Evolutionary conservation across 2,329 filamentous ascomycete species (phyloP).

Genomic region (Fusarium sp.): DNA sequence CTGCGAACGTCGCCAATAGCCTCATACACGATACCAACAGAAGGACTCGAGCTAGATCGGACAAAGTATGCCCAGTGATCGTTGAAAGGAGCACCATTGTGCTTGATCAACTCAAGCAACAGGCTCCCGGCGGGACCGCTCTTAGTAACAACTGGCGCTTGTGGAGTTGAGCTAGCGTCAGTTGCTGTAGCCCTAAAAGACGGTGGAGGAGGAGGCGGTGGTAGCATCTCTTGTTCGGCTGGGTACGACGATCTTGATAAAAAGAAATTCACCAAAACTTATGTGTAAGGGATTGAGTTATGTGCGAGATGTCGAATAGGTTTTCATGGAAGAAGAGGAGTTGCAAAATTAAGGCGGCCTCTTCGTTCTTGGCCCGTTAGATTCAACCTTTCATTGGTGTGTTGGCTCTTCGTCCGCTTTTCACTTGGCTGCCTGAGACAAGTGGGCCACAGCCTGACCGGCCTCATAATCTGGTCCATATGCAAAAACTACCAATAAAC

Average conservation of each 20-base stretch:
- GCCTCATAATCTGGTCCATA: no score
- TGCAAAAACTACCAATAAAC: no score
- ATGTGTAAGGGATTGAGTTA: accelerated
- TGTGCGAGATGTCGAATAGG: not conserved
- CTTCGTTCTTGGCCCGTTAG: not conserved
- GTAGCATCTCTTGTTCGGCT: not conserved
- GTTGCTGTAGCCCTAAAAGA: accelerated
- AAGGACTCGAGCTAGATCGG: accelerated
- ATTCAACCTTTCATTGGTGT: not conserved
- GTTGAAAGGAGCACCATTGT: not conserved
- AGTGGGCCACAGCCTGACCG: not conserved
- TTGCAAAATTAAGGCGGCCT: not conserved
- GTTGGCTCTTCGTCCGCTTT: not conserved
- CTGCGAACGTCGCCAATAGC: not conserved
- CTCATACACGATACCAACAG: not conserved
- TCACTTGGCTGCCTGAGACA: not conserved
- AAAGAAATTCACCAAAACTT: no score
- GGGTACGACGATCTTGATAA: no score
- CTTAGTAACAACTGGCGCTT: not conserved
- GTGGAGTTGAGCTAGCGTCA: not conserved
- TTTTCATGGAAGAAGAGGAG: not conserved
- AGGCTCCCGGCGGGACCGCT: accelerated
- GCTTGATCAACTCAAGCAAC: not conserved
- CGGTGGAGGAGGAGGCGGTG: not conserved
- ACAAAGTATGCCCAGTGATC: conserved; percentile 7